These are phyloP conservation scores for Medicago truncatula DNA, from an alignment of 306 rosid genomes.

Conservation along the genomic window MtrunA17r5.0-ANR NC_053049.1:33412501-33413000, in stretches of 20 bases:
- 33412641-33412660: neutral
- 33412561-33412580: neutral
- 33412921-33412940: constrained; percentile 6
- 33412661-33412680: neutral
- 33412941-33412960: neutral
- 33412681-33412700: neutral
- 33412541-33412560: neutral
- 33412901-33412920: constrained; percentile 13
- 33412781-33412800: neutral
- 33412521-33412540: constrained; percentile 8
- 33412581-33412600: neutral
- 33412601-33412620: neutral
- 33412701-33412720: neutral
- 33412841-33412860: neutral
- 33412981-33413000: constrained; percentile 19
- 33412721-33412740: neutral
- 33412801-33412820: neutral
- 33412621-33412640: neutral
- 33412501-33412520: no score
- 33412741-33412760: neutral
- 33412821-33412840: neutral
- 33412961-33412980: neutral
- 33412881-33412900: constrained; percentile 5
- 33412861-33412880: neutral
- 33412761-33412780: constrained; percentile 3